phyloP scores from a whole-genome alignment of 306 rosid genomes.

The Gillenia trifoliata region DNA sequence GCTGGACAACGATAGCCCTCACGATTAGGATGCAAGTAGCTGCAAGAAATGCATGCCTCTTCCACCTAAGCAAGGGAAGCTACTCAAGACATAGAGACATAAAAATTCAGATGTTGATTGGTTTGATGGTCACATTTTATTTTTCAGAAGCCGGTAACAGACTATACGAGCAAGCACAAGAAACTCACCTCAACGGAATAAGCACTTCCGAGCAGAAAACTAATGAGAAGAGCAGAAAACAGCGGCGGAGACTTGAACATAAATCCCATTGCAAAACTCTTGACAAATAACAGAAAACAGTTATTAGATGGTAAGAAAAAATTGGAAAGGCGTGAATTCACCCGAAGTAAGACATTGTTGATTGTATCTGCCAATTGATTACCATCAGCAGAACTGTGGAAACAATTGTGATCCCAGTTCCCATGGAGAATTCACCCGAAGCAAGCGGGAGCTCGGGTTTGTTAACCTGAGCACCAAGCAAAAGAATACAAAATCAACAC shows the following conservation, averaged over 20 bases:
- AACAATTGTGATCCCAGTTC: slow-evolving; percentile 19
- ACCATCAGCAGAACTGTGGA: slow-evolving; percentile 14
- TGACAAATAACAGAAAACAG: background rate
- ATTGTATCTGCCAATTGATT: background rate
- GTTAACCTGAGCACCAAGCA: slow-evolving; percentile 12
- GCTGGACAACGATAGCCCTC: slow-evolving; percentile 26
- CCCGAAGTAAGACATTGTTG: background rate
- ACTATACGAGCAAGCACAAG: background rate
- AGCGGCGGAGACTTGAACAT: slow-evolving; percentile 17
- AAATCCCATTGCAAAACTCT: slow-evolving; percentile 26
- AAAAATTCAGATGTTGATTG: too few species aligned
- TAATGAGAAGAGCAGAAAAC: slow-evolving; percentile 11
- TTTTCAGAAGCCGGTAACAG: background rate
- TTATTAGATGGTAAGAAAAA: background rate
- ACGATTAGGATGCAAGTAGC: slow-evolving; percentile 20
- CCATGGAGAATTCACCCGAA: slow-evolving; percentile 22
- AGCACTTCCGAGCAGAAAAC: slow-evolving; percentile 19
- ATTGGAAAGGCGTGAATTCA: too few species aligned
- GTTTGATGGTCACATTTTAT: too few species aligned
- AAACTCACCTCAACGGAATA: slow-evolving; percentile 20
- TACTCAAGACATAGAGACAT: background rate
- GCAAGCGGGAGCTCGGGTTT: slow-evolving; percentile 22
- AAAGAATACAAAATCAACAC: background rate
- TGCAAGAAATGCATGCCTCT: slow-evolving; percentile 23
- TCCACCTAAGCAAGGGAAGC: slow-evolving; percentile 24